Evolutionary conservation across 805 yeast genomes (phyloP).

Genomic region (Zygosaccharomyces kombuchaensis): DNA sequence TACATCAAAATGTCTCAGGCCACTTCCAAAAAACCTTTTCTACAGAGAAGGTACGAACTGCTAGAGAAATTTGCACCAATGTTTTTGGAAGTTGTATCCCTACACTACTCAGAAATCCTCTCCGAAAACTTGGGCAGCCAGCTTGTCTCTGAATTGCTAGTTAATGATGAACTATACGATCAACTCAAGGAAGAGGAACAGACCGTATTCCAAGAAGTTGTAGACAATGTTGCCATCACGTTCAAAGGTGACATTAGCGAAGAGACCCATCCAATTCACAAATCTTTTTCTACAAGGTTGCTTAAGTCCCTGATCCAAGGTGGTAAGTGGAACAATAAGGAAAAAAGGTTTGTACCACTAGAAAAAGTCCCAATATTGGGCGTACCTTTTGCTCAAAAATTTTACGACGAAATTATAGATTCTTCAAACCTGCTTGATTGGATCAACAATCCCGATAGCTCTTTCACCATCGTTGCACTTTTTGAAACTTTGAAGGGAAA

Average conservation of each 20-base stretch:
- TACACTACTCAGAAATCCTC: conserved; percentile 49
- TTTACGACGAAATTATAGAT: conserved; percentile 51
- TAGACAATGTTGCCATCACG: conserved; percentile 53
- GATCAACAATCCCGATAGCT: conserved; percentile 64
- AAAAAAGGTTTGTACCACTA: conserved; percentile 44
- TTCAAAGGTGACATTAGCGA: conserved; percentile 64
- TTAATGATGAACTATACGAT: conserved; percentile 46
- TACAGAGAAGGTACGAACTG: conserved; percentile 68
- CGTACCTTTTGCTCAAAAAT: conserved; percentile 51
- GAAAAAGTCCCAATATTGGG: conserved; percentile 49
- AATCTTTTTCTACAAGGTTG: conserved; percentile 70
- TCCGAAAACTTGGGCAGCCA: conserved; percentile 79
- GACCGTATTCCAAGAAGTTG: conserved; percentile 43
- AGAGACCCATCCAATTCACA: conserved; percentile 62
- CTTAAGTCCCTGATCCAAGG: conserved; percentile 77
- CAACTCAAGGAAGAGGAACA: conserved; percentile 35
- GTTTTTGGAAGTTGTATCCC: conserved; percentile 51
- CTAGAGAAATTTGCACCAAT: conserved; percentile 60
- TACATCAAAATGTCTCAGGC: conserved; percentile 58
- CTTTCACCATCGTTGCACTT: conserved; percentile 80
- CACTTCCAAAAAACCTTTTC: conserved; percentile 84
- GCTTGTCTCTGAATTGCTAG: conserved; percentile 68
- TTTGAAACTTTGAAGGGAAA: conserved; percentile 56
- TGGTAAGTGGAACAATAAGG: conserved; percentile 73
- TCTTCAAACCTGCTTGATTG: conserved; percentile 53